phyloP scores from a whole-genome alignment of 257 asterid genomes.

The Jacaranda copaia region DNA sequence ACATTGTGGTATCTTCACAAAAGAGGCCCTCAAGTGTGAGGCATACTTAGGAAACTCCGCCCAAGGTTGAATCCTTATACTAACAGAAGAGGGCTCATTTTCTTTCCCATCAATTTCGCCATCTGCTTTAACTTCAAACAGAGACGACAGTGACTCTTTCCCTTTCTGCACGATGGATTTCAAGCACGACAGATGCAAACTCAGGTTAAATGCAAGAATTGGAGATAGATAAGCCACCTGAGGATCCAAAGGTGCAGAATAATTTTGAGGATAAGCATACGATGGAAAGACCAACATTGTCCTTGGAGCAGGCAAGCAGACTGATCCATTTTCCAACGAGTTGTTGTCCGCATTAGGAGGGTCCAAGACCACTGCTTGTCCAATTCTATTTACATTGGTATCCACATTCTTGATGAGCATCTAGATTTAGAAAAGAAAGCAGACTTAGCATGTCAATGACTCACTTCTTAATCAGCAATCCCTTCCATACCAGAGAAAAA shows the following conservation, averaged over 20 bases:
- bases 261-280: constrained; percentile 51
- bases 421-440: constrained; percentile 44
- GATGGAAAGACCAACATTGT: constrained; percentile 69
- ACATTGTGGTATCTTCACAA: constrained; percentile 92
- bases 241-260: constrained; percentile 49
- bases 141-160: constrained; percentile 60
- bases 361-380: constrained; percentile 83
- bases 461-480: constrained; percentile 12
- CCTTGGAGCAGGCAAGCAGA: constrained; percentile 39
- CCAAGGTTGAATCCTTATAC: constrained; percentile 67
- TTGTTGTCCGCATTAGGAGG: constrained; percentile 57
- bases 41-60: constrained; percentile 74
- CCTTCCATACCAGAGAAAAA: constrained; percentile 1
- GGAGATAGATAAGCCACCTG: constrained; percentile 88
- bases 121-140: constrained; percentile 57
- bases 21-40: constrained; percentile 87
- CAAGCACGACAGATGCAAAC: constrained; percentile 74
- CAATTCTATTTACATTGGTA: constrained; percentile 65
- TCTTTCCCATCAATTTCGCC: constrained; percentile 47
- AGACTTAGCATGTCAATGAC: constrained; percentile 18
- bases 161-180: constrained; percentile 70
- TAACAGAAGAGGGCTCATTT: constrained; percentile 43
- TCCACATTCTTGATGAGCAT: constrained; percentile 66
- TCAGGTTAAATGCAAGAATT: constrained; percentile 75
- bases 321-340: constrained; percentile 36